Conservation (phyloP, 768 basidiomycete species). For the Pleurotus tuber-regium region DNA sequence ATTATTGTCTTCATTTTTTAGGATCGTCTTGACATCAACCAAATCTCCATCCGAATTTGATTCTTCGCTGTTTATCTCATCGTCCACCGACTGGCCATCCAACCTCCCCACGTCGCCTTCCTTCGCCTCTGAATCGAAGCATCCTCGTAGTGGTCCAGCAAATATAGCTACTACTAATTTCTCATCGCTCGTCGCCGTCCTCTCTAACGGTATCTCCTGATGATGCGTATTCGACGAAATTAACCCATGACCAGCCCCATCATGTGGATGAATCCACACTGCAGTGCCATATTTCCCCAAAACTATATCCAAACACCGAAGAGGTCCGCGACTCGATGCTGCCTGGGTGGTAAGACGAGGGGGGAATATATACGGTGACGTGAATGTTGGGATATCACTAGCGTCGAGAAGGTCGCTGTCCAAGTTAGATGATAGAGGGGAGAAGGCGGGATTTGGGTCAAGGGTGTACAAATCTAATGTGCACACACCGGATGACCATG, state of each 20-base stretch:
- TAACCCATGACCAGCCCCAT: slow-evolving; percentile 38
- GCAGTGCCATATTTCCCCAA: slow-evolving; percentile 58
- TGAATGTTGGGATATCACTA: slow-evolving; percentile 12
- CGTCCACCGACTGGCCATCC: background rate
- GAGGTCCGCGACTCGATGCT: slow-evolving; percentile 43
- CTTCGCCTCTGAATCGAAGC: background rate
- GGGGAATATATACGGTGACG: slow-evolving; percentile 43
- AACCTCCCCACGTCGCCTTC: slow-evolving; percentile 11
- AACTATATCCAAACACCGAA: slow-evolving; percentile 52
- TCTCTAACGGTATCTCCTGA: slow-evolving; percentile 14
- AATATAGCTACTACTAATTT: slow-evolving; percentile 47
- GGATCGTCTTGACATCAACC: slow-evolving; percentile 17
- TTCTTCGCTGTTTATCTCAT: slow-evolving; percentile 7
- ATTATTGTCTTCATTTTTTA: slow-evolving; percentile 29
- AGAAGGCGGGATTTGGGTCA: slow-evolving; percentile 31
- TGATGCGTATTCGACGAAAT: slow-evolving; percentile 19
- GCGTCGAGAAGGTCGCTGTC: background rate
- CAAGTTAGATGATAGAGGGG: background rate
- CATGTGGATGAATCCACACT: slow-evolving; percentile 59
- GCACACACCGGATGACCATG: slow-evolving; percentile 50
- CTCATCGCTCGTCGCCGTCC: slow-evolving; percentile 25
- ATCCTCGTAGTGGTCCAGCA: slow-evolving; percentile 41
- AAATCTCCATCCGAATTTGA: background rate
- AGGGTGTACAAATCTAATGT: slow-evolving; percentile 54
- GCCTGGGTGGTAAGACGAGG: slow-evolving; percentile 37